These are phyloP conservation scores for Apiospora koreana DNA, from an alignment of 2,329 filamentous ascomycete genomes.

Conservation along the genomic window DNA sequence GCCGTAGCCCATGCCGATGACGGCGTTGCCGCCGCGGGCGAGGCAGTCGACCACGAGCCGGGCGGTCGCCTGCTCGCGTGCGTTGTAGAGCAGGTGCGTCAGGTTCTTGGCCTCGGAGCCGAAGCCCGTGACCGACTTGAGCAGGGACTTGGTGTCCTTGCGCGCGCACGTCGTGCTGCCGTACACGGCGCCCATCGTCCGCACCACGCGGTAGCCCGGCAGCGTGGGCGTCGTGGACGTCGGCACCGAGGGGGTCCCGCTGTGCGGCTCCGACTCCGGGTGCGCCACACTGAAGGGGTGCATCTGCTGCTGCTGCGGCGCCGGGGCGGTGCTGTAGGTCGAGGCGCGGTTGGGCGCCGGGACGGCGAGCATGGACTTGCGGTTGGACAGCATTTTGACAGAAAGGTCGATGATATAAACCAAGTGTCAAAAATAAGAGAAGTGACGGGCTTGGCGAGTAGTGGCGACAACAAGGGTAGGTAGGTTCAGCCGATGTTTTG, in stretches of 20 bases:
- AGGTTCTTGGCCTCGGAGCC: conserved; percentile 23
- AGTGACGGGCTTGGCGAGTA: too few relatives aligned
- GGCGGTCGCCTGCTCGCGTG: conserved; percentile 25
- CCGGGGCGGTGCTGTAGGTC: background rate
- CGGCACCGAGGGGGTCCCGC: conserved; percentile 21
- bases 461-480: background rate
- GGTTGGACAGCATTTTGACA: conserved; percentile 13
- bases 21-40: conserved; percentile 25
- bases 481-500: background rate
- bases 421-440: too few relatives aligned
- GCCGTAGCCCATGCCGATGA: conserved; percentile 22
- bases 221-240: conserved; percentile 24
- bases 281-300: conserved; percentile 7
- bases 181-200: conserved; percentile 25
- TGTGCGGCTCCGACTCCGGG: conserved; percentile 22
- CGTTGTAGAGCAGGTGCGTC: conserved; percentile 26
- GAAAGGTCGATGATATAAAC: background rate
- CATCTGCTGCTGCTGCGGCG: background rate
- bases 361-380: conserved; percentile 12
- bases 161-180: conserved; percentile 24
- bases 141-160: conserved; percentile 26
- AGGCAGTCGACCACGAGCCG: conserved; percentile 25
- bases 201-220: conserved; percentile 23
- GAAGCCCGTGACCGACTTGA: conserved; percentile 17
- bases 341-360: conserved; percentile 6